These are phyloP conservation scores for Aspergillus hortae DNA, from an alignment of 2,329 filamentous ascomycete species.

Conservation along the genomic window DNA sequence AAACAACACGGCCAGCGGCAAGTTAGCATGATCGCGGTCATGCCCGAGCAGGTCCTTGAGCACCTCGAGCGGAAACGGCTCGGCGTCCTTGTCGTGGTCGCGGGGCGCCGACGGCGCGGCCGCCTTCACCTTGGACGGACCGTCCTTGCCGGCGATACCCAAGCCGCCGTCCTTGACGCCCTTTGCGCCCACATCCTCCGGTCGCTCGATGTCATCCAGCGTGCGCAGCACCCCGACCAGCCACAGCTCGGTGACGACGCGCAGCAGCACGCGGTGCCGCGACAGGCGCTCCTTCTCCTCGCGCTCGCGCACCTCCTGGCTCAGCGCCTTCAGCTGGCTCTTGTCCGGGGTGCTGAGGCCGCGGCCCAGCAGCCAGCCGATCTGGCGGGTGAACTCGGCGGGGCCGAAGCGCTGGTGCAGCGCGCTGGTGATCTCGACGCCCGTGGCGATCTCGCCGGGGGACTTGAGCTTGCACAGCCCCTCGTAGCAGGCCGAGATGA, in stretches of 20 bases:
- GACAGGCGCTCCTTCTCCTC: conserved; percentile 92
- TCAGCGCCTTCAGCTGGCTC: conserved; percentile 71
- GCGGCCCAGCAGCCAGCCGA: conserved; percentile 89
- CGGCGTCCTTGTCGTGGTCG: conserved; percentile 65
- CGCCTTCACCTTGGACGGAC: conserved; percentile 61
- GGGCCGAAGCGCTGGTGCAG: conserved; percentile 93
- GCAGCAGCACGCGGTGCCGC: conserved; percentile 78
- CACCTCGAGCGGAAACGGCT: conserved; percentile 96
- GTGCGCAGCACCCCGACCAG: conserved; percentile 84
- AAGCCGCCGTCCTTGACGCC: conserved; percentile 49
- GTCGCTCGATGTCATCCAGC: conserved; percentile 64
- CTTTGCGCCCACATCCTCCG: conserved; percentile 57
- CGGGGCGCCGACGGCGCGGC: conserved; percentile 49
- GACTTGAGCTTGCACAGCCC: conserved; percentile 88
- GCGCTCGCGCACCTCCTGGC: conserved; percentile 79
- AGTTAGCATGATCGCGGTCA: conserved; percentile 85
- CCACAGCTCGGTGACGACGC: conserved; percentile 95
- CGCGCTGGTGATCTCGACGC: conserved; percentile 90
- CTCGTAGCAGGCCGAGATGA: conserved; percentile 93
- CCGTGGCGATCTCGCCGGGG: conserved; percentile 85
- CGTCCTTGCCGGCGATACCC: conserved; percentile 47
- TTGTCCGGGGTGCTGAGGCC: conserved; percentile 90
- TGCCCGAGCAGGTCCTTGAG: conserved; percentile 92
- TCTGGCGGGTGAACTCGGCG: conserved; percentile 80
- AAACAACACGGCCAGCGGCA: conserved; percentile 89